phyloP scores from a whole-genome alignment of 2,329 filamentous ascomycete species.

The Triangularia verruculosa region DNA sequence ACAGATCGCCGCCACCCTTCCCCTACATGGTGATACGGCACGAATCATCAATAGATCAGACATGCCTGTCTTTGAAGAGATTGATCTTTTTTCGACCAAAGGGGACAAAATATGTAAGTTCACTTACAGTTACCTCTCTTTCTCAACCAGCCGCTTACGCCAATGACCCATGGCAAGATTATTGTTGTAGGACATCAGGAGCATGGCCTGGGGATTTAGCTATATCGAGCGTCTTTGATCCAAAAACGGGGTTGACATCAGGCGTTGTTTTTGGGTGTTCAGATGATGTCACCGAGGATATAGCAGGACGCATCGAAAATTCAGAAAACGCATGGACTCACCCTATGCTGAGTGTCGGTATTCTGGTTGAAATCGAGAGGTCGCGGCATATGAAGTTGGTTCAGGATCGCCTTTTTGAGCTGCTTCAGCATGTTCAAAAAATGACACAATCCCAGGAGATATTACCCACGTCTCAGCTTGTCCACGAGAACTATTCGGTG shows the following conservation, averaged over 20 bases:
- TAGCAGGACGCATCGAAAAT: slow-evolving; percentile 6
- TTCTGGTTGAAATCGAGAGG: slow-evolving; percentile 16
- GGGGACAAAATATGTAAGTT: slow-evolving; percentile 7
- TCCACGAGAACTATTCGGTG: slow-evolving; percentile 8
- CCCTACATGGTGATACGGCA: slow-evolving; percentile 12
- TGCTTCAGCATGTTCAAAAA: slow-evolving; percentile 2
- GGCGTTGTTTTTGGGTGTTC: slow-evolving; percentile 13
- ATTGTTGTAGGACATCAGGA: slow-evolving; percentile 8
- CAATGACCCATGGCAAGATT: too few species aligned
- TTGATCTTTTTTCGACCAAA: not conserved
- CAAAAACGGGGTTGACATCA: slow-evolving; percentile 9
- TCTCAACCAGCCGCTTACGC: too few species aligned
- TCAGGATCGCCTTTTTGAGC: not conserved
- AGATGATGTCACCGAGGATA: not conserved
- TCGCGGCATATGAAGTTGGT: slow-evolving; percentile 8
- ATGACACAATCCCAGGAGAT: not conserved
- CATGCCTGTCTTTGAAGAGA: slow-evolving; percentile 12
- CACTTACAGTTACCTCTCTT: too few species aligned
- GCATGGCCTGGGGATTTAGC: slow-evolving; percentile 3
- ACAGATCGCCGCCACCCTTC: not conserved
- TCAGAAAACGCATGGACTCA: slow-evolving; percentile 5
- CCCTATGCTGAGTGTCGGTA: slow-evolving; percentile 11
- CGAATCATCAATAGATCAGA: slow-evolving; percentile 11
- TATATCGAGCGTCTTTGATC: slow-evolving; percentile 11
- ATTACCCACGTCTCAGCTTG: not conserved